phyloP scores from a whole-genome alignment of 2,329 filamentous ascomycete genomes.

The Colletotrichum horii region DNA sequence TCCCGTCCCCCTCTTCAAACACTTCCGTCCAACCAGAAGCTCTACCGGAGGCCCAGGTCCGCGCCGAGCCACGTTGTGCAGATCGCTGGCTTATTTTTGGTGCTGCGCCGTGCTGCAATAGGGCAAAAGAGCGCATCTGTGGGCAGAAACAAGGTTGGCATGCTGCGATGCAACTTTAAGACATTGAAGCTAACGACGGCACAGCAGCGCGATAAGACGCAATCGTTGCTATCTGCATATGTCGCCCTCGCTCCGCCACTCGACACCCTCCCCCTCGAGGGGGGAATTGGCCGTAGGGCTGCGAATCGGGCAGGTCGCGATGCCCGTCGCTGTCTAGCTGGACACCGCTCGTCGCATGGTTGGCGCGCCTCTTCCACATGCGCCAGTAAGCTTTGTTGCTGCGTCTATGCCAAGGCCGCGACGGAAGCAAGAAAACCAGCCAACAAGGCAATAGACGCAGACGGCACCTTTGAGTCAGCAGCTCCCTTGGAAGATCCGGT shows the following conservation, averaged over 20 bases:
- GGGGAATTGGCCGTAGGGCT: neutral
- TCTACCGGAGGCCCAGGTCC: neutral
- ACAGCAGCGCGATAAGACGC: neutral
- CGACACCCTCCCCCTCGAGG: neutral
- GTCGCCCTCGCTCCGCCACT: neutral
- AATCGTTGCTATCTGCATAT: neutral
- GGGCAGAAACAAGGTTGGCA: neutral
- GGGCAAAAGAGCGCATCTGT: neutral
- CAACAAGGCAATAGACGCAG: neutral
- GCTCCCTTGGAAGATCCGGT: conserved; percentile 11
- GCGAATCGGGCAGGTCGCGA: conserved; percentile 7
- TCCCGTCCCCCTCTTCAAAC: neutral
- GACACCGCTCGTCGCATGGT: neutral
- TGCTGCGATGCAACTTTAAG: neutral
- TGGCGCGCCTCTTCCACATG: neutral
- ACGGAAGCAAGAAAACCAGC: neutral
- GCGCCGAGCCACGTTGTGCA: neutral
- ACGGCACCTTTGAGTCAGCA: neutral
- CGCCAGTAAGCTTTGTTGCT: neutral
- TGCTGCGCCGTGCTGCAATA: neutral
- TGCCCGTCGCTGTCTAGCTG: neutral
- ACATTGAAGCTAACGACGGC: neutral
- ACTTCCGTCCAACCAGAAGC: neutral
- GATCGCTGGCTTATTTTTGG: neutral
- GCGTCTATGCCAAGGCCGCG: neutral